Base-by-base conservation (phyloP, 169 alveolate genomes). In the Plasmodium cynomolgi region DNA sequence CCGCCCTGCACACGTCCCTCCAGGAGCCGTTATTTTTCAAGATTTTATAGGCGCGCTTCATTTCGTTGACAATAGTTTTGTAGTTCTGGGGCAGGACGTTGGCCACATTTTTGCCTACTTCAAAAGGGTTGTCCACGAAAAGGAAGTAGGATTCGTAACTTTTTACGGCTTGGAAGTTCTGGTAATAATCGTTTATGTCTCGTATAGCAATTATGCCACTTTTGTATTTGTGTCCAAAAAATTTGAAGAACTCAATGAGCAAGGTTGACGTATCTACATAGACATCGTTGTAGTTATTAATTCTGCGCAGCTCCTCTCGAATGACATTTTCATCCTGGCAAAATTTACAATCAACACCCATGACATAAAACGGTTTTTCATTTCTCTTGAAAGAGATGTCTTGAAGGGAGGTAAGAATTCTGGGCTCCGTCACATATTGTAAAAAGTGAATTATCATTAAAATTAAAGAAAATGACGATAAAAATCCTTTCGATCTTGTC, bases 61-160 rank as follows among this genome's bases (percentile, higher is more conserved):
- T 91, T 47, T 91, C 95, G 54, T 82, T 81, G 77, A 91, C 56
- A 17, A 91, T 91, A 31, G 84, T 91, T 82, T 91, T 91, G 84
- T 91, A 82, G 75, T 91, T 91, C 34, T 81, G 84, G 8, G 95
- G 95, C 23, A 91, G 29, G 77, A 96, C 93, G 83, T 95, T 96
- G 29, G 98, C 98, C 92, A 96, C 98, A 77, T 96, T 96, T 33
- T 95, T 84, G 9, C 98, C 98, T 9, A 95, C 91, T 79, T 96
- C 98, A 86, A 96, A 96, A 13, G 98, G 98, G 90, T 96, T 96
- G 77, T 96, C 98, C 37, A 96, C 98, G 72, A 95, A 96, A 56
- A 95, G 75, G 62, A 73, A 84, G 74, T 83, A 84, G 20, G 86
- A 82, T 72, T 95, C 94, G 47, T 23, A 80, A 23, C 68, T 56